A percentile compares a stretch with the other conserved stretches of the same genome.
These are phyloP conservation scores for Lactuca saligna DNA, from an alignment of 129 eudicot genomes.

Conservation along the genomic window DNA sequence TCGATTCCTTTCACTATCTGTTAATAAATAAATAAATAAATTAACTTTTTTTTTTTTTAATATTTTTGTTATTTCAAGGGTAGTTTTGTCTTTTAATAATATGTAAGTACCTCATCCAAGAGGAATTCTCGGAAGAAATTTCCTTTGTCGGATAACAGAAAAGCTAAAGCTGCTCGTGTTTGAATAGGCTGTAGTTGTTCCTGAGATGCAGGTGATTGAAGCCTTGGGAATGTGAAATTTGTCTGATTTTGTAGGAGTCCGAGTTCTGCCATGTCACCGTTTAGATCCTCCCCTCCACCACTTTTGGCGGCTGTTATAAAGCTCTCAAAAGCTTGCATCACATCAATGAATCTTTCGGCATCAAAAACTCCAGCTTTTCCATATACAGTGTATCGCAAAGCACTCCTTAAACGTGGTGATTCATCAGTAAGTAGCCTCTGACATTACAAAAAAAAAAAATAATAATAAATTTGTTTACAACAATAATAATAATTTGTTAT, in stretches of 20 bases:
- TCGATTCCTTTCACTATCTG: constrained; percentile 99
- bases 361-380: constrained; percentile 95
- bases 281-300: constrained; percentile 92
- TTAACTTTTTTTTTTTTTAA: too few species aligned
- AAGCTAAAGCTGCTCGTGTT: constrained; percentile 96
- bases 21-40: too few species aligned
- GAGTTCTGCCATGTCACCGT: constrained; percentile 96
- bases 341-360: constrained; percentile 97
- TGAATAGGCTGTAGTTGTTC: constrained; percentile 50
- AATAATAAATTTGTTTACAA: constrained; percentile 8
- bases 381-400: constrained; percentile 90
- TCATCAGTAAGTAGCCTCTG: constrained; percentile 98
- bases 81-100: too few species aligned
- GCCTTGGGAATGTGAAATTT: constrained; percentile 34
- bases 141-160: constrained; percentile 87
- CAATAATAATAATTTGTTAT: not conserved
- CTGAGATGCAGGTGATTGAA: constrained; percentile 45
- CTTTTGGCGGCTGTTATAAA: constrained; percentile 96
- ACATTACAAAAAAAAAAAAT: constrained; percentile 23
- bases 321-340: constrained; percentile 98
- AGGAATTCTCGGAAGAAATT: constrained; percentile 95
- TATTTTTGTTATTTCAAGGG: too few species aligned
- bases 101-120: constrained; percentile 77
- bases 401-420: constrained; percentile 96
- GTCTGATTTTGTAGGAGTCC: constrained; percentile 68